These are phyloP conservation scores for Aspergillus incahuasiensis DNA, from an alignment of 495 filamentous ascomycete genomes.

Conservation along the genomic window DNA sequence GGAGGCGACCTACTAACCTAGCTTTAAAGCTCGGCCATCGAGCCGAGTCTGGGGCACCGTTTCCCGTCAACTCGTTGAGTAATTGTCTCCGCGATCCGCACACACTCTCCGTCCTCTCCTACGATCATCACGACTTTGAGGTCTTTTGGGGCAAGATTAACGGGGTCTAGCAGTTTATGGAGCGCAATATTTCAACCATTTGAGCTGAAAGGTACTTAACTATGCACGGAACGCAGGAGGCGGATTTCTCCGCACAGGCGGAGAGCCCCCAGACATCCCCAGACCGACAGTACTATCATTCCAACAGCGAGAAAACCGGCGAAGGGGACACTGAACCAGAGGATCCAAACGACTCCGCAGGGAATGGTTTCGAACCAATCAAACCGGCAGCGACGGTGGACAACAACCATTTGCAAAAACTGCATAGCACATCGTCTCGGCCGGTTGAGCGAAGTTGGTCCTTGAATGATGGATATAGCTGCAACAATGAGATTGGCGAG, in stretches of 20 bases:
- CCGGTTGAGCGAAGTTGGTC: slow-evolving; percentile 45
- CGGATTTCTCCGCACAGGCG: slow-evolving; percentile 4
- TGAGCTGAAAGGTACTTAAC: background rate
- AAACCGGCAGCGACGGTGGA: slow-evolving; percentile 10
- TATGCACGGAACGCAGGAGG: slow-evolving; percentile 11
- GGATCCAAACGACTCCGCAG: slow-evolving; percentile 13
- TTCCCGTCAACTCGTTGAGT: background rate
- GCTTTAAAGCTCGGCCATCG: background rate
- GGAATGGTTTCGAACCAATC: slow-evolving; percentile 28
- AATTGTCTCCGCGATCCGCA: background rate
- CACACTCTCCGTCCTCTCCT: background rate
- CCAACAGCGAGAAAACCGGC: slow-evolving; percentile 9
- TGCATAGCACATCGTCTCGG: slow-evolving; percentile 22
- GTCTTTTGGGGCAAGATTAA: background rate
- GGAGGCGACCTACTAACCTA: background rate
- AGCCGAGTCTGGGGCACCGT: background rate
- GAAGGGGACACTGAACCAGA: slow-evolving; percentile 10
- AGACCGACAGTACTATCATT: slow-evolving; percentile 3
- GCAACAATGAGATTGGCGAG: slow-evolving; percentile 31
- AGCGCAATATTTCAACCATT: background rate
- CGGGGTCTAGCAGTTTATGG: background rate
- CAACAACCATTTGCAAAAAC: slow-evolving; percentile 18
- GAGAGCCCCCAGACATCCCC: slow-evolving; percentile 6
- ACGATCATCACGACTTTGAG: no score
- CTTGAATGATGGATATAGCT: slow-evolving; percentile 59